These are phyloP conservation scores for Sedum album DNA, from an alignment of 164 flowering plant genomes.

Conservation along the genomic window DNA sequence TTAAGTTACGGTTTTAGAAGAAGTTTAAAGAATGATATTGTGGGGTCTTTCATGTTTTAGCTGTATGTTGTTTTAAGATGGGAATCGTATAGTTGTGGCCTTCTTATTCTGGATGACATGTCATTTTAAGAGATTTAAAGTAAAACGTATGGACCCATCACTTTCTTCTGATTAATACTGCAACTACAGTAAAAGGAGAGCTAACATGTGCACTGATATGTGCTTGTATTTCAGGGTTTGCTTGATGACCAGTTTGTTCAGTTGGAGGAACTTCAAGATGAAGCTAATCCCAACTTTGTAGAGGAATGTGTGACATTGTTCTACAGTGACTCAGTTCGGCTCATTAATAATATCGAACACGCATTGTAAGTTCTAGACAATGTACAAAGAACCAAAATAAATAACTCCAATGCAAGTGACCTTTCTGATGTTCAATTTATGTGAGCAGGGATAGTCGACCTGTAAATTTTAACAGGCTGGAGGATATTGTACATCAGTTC, in stretches of 20 bases:
- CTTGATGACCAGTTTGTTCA: no score
- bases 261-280: slow-evolving; percentile 53
- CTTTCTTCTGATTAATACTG: neutral
- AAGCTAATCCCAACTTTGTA: slow-evolving; percentile 43
- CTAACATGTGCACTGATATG: neutral
- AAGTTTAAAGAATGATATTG: neutral
- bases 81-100: neutral
- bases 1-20: neutral
- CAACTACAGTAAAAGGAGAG: neutral
- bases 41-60: neutral
- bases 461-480: no score
- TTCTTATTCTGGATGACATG: neutral
- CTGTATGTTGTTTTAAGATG: neutral
- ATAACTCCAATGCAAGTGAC: no score
- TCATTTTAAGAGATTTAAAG: neutral
- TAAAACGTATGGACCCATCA: neutral
- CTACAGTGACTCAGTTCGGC: no score
- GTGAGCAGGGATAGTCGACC: no score
- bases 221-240: slow-evolving; percentile 33
- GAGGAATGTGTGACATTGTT: no score
- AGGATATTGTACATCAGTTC: no score
- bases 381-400: no score
- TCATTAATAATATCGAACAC: no score
- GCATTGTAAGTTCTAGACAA: no score
- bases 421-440: no score